Evolutionary conservation across 768 basidiomycete species (phyloP).

Genomic region (Phylloporus rhodoxanthus): DNA sequence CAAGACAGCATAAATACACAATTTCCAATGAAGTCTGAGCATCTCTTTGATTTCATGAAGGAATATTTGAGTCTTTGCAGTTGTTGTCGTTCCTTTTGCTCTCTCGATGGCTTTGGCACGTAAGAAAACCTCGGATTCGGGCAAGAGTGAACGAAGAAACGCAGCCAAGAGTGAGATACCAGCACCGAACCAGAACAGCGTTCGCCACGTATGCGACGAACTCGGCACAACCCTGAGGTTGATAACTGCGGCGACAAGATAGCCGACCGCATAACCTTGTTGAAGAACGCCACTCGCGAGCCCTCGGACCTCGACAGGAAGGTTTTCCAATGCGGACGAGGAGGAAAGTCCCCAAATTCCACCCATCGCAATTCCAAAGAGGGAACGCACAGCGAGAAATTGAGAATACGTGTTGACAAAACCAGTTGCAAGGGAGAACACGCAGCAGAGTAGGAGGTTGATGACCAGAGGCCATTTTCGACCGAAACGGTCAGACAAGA

Average conservation of each 20-base stretch:
- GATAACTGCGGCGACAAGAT: conserved; percentile 77
- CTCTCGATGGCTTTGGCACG: conserved; percentile 53
- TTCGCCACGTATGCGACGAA: conserved; percentile 53
- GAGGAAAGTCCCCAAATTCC: conserved; percentile 85
- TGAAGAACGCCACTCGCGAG: conserved; percentile 81
- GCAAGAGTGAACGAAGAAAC: conserved; percentile 54
- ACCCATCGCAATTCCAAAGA: conserved; percentile 88
- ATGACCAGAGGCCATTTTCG: conserved; percentile 88
- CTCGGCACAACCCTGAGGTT: conserved; percentile 55
- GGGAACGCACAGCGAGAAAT: conserved; percentile 76
- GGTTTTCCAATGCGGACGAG: conserved; percentile 80
- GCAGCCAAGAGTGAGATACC: conserved; percentile 71
- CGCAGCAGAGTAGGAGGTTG: conserved; percentile 66
- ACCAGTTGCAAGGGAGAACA: conserved; percentile 73
- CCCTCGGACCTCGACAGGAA: conserved; percentile 83
- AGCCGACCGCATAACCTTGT: conserved; percentile 85
- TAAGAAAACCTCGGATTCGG: conserved; percentile 75
- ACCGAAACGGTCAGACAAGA: conserved; percentile 84
- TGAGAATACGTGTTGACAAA: conserved; percentile 71
- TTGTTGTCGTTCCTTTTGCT: conserved; percentile 32
- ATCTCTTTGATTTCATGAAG: conserved; percentile 65
- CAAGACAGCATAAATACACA: conserved; percentile 79
- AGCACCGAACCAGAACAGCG: conserved; percentile 75
- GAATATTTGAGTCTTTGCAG: conserved; percentile 64
- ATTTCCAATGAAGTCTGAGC: conserved; percentile 75